Evolutionary conservation across 73 alveolate species (phyloP).

Genomic region (Tetrahymena malaccensis): DNA sequence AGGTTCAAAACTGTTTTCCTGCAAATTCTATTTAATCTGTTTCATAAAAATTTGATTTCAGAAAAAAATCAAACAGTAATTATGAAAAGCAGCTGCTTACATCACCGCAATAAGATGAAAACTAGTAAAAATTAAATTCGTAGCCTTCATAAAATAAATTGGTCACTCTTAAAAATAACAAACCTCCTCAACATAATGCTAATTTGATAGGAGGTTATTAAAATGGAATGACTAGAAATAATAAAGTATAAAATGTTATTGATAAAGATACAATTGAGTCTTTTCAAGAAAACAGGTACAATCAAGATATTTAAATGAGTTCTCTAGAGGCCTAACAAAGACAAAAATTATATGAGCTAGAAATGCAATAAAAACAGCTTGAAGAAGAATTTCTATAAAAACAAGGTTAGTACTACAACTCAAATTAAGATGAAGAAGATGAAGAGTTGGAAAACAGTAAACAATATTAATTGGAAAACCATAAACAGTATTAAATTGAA

Average conservation of each 20-base stretch:
- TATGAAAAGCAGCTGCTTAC: neutral
- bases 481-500: neutral
- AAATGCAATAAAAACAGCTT: neutral
- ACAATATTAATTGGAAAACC: neutral
- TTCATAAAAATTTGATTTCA: neutral
- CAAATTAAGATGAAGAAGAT: neutral
- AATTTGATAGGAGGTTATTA: neutral
- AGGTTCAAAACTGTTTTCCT: neutral
- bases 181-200: neutral
- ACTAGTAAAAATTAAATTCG: neutral
- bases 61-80: neutral
- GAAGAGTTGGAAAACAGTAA: neutral
- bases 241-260: neutral
- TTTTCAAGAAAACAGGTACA: neutral
- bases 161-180: neutral
- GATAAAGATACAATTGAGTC: neutral
- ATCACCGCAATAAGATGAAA: neutral
- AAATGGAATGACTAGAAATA: neutral
- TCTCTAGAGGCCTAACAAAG: neutral
- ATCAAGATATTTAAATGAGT: neutral
- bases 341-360: neutral
- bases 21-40: neutral
- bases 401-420: neutral
- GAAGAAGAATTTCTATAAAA: neutral
- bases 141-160: neutral